Conservation (phyloP, 2,329 filamentous ascomycete species). For the Colletotrichum sp. region DNA sequence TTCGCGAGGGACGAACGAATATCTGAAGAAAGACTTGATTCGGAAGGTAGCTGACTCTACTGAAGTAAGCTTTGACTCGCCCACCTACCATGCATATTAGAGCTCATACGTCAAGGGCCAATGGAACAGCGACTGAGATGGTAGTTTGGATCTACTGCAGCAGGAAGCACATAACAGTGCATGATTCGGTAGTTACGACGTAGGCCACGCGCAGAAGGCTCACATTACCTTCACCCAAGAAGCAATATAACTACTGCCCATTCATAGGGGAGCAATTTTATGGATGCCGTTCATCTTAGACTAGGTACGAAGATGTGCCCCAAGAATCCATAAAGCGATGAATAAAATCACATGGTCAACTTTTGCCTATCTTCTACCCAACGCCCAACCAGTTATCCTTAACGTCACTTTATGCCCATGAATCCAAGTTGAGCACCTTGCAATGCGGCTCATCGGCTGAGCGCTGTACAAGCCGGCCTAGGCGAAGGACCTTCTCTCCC, state of each 20-base stretch:
- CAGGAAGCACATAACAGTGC: background rate
- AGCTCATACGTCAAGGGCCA: background rate
- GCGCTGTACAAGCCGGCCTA: slow-evolving; percentile 74
- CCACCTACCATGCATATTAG: background rate
- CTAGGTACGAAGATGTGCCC: background rate
- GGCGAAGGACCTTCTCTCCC: slow-evolving; percentile 78
- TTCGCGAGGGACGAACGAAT: background rate
- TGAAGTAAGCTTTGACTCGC: background rate
- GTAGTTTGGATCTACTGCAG: background rate
- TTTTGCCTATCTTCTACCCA: background rate
- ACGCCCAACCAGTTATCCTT: background rate
- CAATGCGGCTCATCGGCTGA: slow-evolving; percentile 48
- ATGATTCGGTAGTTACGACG: background rate
- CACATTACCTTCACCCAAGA: background rate
- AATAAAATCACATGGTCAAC: background rate
- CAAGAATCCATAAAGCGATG: background rate
- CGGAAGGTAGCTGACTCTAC: background rate
- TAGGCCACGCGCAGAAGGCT: background rate
- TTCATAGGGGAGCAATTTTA: background rate
- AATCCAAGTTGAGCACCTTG: slow-evolving; percentile 62
- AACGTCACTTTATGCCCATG: slow-evolving; percentile 34
- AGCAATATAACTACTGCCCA: background rate
- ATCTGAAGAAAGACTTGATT: background rate
- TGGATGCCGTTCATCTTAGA: background rate
- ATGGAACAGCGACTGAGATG: background rate